These are phyloP conservation scores for Plasmodium relictum DNA, from an alignment of 169 alveolate species.

Conservation along the genomic window DNA sequence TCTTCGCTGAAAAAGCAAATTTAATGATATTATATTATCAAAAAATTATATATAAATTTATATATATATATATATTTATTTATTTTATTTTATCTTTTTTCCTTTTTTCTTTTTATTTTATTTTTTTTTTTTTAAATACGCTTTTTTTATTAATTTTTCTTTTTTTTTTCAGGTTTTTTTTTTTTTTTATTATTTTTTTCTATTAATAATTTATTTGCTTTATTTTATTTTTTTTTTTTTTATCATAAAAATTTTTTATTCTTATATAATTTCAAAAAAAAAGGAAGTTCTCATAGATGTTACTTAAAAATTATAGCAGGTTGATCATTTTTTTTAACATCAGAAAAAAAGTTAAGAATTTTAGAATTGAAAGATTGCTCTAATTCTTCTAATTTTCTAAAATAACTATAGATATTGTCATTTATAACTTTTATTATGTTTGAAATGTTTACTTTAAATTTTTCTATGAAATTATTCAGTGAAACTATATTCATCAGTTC, in stretches of 20 bases:
- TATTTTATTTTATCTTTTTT: background rate
- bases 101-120: background rate
- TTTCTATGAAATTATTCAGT: constrained; percentile 46
- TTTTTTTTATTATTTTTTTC: too few species aligned
- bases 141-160: too few species aligned
- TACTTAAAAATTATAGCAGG: constrained; percentile 49
- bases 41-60: background rate
- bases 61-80: background rate
- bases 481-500: constrained; percentile 53
- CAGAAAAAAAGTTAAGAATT: constrained; percentile 62
- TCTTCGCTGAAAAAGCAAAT: constrained; percentile 34
- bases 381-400: constrained; percentile 58
- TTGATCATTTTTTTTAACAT: constrained; percentile 66
- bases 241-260: too few species aligned
- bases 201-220: too few species aligned
- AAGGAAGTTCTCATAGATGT: too few species aligned
- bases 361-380: constrained; percentile 42
- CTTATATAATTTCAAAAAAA: too few species aligned
- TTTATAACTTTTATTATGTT: constrained; percentile 50
- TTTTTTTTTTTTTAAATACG: background rate
- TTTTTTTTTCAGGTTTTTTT: too few species aligned
- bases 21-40: background rate
- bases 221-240: too few species aligned
- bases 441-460: constrained; percentile 30
- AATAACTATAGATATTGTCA: constrained; percentile 39